Base-by-base conservation (phyloP, 106 monocot genomes). In the Gastrodia elata region DNA sequence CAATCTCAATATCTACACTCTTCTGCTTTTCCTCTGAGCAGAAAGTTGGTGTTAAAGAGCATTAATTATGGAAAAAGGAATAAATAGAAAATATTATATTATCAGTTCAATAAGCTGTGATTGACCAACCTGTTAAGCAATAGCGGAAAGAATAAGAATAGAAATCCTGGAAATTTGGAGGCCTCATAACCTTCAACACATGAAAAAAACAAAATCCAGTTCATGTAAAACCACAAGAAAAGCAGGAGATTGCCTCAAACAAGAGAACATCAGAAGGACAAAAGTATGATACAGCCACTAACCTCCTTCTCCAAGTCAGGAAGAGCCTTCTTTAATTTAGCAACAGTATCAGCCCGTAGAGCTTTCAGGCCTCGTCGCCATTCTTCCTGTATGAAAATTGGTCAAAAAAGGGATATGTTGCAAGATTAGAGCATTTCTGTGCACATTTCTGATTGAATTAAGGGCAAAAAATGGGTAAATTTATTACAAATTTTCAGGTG, bases 1-100 rank as follows among this genome's bases (percentile, higher is more conserved):
- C 84, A 67, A 49, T 84, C 67, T 92, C 88, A 24, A 97, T 84
- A 61, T 97, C 96, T 76, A 97, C 82, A 39, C 84, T 90, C 81
- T 88, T 97, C 80, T 92, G 92, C 68, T 84, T 92, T 40, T 97
- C 96, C 82, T 97, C 92, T 92, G 76, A 46, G 56, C n/a, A 56
- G 48, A 43, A 35, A 48, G 71, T 43, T 43, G 71, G 36, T 14
- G 25, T 44, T 30, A 44, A 11, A 70, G 5, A 43, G 30, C 33
- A 70, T 22, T 37, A 77, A 2, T 48, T 43, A 75, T 33, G 68
- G 15, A 59, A 56, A 34, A 38, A 20, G 26, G 61, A 75, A 68
- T 39, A 38, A 14, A 11, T 8, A 65, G 24, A 7, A 15, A 68
- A 9, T 35, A 57, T 6, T 55, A 48, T 6, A 38, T 20, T 16